Evolutionary conservation across 176 grass and related monocot genomes (phyloP).

Genomic region (Panicum miliaceum): DNA sequence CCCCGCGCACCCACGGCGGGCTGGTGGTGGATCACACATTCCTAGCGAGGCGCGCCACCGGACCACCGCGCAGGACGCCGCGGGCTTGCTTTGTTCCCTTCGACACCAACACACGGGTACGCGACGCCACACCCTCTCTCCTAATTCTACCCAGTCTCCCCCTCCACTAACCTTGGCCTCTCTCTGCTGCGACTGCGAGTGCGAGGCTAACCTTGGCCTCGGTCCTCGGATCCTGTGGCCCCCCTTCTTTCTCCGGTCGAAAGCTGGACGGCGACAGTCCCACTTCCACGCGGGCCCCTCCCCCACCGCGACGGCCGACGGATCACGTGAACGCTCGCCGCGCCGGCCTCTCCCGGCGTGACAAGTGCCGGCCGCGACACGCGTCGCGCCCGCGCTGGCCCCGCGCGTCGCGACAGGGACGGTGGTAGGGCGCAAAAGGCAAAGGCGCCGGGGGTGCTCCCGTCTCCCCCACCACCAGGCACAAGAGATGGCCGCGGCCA

Average conservation of each 20-base stretch:
- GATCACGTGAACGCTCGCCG: constrained; percentile 45
- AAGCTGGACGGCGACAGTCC: not conserved
- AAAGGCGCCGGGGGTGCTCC: not conserved
- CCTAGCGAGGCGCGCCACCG: constrained; percentile 28
- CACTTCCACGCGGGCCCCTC: not conserved
- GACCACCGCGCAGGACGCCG: not conserved
- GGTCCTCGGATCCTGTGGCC: constrained; percentile 4
- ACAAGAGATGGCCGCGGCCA: not conserved
- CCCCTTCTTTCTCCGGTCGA: too few species aligned
- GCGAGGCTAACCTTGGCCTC: too few species aligned
- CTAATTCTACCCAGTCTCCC: too few species aligned
- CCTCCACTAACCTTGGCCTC: not conserved
- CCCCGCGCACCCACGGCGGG: not conserved
- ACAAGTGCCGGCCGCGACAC: constrained; percentile 37
- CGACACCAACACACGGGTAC: constrained; percentile 17
- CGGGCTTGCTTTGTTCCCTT: constrained; percentile 34
- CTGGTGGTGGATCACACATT: not conserved
- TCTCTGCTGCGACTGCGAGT: not conserved
- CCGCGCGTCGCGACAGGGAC: constrained; percentile 44
- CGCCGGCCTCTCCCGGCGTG: not conserved
- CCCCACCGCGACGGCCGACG: too few species aligned
- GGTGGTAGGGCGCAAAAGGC: not conserved
- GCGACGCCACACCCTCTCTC: too few species aligned
- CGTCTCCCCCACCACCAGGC: not conserved
- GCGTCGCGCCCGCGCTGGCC: constrained; percentile 5